Evolutionary conservation across 2,329 filamentous ascomycete species (phyloP).

Genomic region (Alternaria solani): DNA sequence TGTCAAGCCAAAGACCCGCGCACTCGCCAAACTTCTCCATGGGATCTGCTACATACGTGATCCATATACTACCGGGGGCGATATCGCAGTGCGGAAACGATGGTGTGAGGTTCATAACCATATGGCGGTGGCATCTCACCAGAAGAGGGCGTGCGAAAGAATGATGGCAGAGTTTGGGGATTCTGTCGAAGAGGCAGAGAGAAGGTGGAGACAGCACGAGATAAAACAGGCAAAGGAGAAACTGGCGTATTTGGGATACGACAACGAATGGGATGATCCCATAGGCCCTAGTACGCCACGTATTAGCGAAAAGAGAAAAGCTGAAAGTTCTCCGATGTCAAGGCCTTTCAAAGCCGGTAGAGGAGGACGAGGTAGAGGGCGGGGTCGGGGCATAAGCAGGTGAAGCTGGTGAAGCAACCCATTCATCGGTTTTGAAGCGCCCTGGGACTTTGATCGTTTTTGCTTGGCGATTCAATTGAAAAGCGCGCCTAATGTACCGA

Average conservation of each 20-base stretch:
- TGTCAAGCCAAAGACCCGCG: not conserved
- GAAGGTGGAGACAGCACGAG: not conserved
- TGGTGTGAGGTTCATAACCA: not conserved
- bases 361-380: not conserved
- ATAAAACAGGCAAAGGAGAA: not conserved
- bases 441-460: not conserved
- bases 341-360: conserved; percentile 5
- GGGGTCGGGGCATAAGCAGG: not conserved
- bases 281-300: not conserved
- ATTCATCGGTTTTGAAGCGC: not conserved
- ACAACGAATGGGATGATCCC: not conserved
- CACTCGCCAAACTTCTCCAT: not conserved
- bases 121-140: not conserved
- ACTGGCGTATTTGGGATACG: not conserved
- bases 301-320: not conserved
- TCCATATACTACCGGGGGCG: not conserved
- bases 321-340: conserved; percentile 2
- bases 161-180: not conserved
- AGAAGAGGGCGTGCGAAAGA: not conserved
- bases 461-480: not conserved
- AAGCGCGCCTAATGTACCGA: not conserved
- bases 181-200: not conserved
- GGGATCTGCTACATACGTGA: not conserved
- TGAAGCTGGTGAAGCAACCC: conserved; percentile 1
- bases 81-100: not conserved